Conservation (phyloP, 768 basidiomycete genomes). For the Trametes sanguinea region DNA sequence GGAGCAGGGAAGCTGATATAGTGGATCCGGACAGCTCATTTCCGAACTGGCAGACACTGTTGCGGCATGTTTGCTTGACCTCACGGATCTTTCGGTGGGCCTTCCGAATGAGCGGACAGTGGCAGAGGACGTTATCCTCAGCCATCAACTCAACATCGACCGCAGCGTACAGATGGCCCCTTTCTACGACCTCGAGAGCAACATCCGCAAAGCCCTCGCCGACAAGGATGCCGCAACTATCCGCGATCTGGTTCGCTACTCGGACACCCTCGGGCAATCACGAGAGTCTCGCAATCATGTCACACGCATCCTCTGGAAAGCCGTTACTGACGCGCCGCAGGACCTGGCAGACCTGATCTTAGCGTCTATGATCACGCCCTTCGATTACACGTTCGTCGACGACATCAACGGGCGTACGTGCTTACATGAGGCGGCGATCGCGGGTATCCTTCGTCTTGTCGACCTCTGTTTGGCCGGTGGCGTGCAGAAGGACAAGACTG, state of each 20-base stretch:
- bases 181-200: conserved; percentile 86
- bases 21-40: conserved; percentile 63
- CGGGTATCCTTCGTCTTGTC: conserved; percentile 77
- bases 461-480: conserved; percentile 75
- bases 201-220: conserved; percentile 76
- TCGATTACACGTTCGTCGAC: conserved; percentile 91
- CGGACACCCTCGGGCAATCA: conserved; percentile 64
- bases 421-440: conserved; percentile 90
- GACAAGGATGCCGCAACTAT: conserved; percentile 61
- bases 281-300: conserved; percentile 65
- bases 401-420: conserved; percentile 96
- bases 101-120: conserved; percentile 78
- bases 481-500: conserved; percentile 70
- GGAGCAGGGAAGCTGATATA: neutral
- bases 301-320: conserved; percentile 93
- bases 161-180: conserved; percentile 63
- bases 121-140: conserved; percentile 69
- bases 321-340: conserved; percentile 76
- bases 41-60: conserved; percentile 94
- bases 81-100: conserved; percentile 73
- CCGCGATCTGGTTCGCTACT: conserved; percentile 68
- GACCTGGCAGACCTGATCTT: conserved; percentile 77
- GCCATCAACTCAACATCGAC: conserved; percentile 70
- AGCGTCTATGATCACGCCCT: conserved; percentile 60
- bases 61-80: conserved; percentile 76